A percentile compares a stretch with the other conserved stretches of the same genome.
phyloP scores from a whole-genome alignment of 148 eudicot species.

The Silene conica region DNA sequence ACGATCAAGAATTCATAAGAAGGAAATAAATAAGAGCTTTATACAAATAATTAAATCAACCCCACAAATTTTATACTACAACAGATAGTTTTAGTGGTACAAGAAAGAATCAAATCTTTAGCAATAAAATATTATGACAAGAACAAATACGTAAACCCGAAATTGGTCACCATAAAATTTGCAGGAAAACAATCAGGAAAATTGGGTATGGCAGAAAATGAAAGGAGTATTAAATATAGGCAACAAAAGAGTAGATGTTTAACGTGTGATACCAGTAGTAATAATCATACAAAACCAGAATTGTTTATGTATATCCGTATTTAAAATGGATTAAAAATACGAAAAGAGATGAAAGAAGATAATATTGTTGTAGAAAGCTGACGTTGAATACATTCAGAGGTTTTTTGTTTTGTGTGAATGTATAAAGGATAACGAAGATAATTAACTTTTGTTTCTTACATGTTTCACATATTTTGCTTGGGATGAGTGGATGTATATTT shows the following conservation, averaged over 20 bases:
- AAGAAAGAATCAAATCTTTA: neutral
- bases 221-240: neutral
- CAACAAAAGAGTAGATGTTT: neutral
- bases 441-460: neutral
- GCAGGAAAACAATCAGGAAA: neutral
- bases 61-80: neutral
- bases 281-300: too few species aligned
- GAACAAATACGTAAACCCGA: conserved; percentile 16
- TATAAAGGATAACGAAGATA: conserved; percentile 22
- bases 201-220: neutral
- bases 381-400: conserved; percentile 18
- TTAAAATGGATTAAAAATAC: too few species aligned
- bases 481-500: too few species aligned
- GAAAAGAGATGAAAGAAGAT: conserved; percentile 12
- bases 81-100: too few species aligned
- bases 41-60: neutral
- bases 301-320: too few species aligned
- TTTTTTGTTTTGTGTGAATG: conserved; percentile 23
- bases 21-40: neutral
- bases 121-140: neutral
- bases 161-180: neutral
- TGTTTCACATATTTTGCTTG: neutral
- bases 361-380: neutral
- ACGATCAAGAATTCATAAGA: neutral
- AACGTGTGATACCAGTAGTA: neutral